phyloP scores from a whole-genome alignment of 1,284 basidiomycete species.

The Cryptococcus deneoformans region DNA sequence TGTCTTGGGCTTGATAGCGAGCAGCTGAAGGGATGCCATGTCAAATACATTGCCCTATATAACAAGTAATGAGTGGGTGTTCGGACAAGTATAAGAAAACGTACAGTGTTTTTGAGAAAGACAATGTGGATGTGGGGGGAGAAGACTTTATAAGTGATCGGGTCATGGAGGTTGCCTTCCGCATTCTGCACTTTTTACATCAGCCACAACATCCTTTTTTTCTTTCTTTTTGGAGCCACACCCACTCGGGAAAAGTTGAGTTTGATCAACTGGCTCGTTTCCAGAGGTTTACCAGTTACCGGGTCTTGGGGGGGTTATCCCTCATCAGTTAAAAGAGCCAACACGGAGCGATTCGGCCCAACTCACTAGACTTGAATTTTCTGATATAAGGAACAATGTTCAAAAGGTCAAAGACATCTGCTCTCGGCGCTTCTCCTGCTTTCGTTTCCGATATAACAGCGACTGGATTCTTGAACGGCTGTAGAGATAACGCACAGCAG shows the following conservation, averaged over 20 bases:
- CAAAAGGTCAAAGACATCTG: conserved; percentile 68
- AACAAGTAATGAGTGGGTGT: background rate
- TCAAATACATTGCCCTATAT: conserved; percentile 53
- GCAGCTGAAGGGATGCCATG: conserved; percentile 50
- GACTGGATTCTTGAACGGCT: conserved; percentile 85
- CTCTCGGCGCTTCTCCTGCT: conserved; percentile 41
- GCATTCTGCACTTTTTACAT: conserved; percentile 54
- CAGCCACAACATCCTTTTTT: conserved; percentile 32
- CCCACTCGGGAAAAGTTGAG: conserved; percentile 71
- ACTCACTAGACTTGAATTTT: conserved; percentile 60
- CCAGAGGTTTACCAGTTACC: conserved; percentile 76
- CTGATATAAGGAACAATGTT: conserved; percentile 90
- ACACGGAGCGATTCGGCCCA: too few relatives aligned
- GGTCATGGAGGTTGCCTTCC: conserved; percentile 80
- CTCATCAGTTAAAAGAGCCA: background rate
- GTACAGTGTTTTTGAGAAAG: conserved; percentile 71
- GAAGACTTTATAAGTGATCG: conserved; percentile 90
- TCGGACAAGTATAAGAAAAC: background rate
- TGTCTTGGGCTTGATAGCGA: conserved; percentile 67
- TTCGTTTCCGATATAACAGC: conserved; percentile 58
- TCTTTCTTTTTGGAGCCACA: background rate
- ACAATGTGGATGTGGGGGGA: conserved; percentile 88
- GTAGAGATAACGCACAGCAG: conserved; percentile 88
- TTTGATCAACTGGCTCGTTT: conserved; percentile 75
- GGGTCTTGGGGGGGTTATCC: conserved; percentile 78